Evolutionary conservation across 768 basidiomycete genomes (phyloP), one percentile per base, ranked within the genome.

Genomic region (Panellus pusillus): DNA sequence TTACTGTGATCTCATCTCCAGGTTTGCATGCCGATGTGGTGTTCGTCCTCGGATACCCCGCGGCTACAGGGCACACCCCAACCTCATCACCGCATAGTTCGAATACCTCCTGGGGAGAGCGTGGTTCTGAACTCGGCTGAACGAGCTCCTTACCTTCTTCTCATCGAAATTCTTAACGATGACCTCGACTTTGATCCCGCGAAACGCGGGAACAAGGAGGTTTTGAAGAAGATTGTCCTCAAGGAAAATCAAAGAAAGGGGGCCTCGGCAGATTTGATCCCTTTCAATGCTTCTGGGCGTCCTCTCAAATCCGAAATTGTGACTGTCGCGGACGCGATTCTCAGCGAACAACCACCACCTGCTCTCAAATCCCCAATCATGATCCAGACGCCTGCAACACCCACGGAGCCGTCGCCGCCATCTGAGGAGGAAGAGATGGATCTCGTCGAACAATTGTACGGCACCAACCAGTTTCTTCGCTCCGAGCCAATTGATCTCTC

Each of bases 51-150:
- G 13, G 87, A 90, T 66, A 67, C 70, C 20, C 74, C 77, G 20
- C 69, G 67, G 52, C 61, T 70, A 18, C 68, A 71, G 13, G 64
- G 70, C 36, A 70, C 75, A 37, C 75, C 79, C 6, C 75, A 82
- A 63, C 83, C 89, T 6, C 96, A 98, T 67, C 94, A 98, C 67
- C 87, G 93, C 39, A 92, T 99, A 47, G 94, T 98, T 46, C 86
- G 97, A 59, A 96, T 99, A 65, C 95, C 96, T 11, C 96, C 97
- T 3, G 93, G 95, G 13, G 97, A 99, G 74, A 90, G 92, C 52
- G 97, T 98, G 41, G 97, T 98, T 9, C 80, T 99, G 24, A 99
- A 99, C 67, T 98, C 96, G 17, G 97, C 97, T 3, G 95, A 99
- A 70, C 82, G 91, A 32, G 94, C 93, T 0, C 97, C 97, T 5